Evolutionary conservation across 768 basidiomycete species (phyloP).

Genomic region (Pisolithus tinctorius): DNA sequence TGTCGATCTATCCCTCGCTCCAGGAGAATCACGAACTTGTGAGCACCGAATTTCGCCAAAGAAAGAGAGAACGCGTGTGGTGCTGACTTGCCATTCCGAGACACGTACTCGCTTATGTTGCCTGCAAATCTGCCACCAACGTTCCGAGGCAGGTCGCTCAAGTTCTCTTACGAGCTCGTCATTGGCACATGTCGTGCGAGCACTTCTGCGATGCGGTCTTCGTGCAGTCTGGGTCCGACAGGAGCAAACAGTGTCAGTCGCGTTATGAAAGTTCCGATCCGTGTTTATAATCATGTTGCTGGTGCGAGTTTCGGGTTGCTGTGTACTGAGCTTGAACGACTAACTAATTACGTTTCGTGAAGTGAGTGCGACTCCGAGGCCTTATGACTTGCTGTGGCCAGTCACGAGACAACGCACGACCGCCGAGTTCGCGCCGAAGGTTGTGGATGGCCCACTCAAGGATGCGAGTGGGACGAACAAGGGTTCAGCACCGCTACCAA

Average conservation of each 20-base stretch:
- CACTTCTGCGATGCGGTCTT: slow-evolving; percentile 20
- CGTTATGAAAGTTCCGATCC: slow-evolving; percentile 87
- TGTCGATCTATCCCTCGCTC: slow-evolving; percentile 73
- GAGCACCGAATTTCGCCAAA: slow-evolving; percentile 5
- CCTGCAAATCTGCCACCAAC: slow-evolving; percentile 86
- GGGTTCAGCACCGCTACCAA: background rate
- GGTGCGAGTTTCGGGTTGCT: slow-evolving; percentile 37
- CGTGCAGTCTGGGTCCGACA: slow-evolving; percentile 26
- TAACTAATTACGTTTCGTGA: background rate
- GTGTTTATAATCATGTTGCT: slow-evolving; percentile 82
- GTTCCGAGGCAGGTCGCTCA: slow-evolving; percentile 75
- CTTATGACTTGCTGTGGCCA: slow-evolving; percentile 86
- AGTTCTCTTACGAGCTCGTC: slow-evolving; percentile 86
- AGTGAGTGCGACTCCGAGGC: slow-evolving; percentile 50
- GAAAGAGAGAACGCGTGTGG: background rate
- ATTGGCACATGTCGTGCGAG: slow-evolving; percentile 77
- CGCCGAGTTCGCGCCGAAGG: slow-evolving; percentile 24
- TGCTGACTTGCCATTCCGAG: slow-evolving; percentile 34
- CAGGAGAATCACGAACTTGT: slow-evolving; percentile 87
- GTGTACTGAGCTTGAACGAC: background rate
- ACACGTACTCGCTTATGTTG: slow-evolving; percentile 69
- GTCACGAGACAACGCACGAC: slow-evolving; percentile 37
- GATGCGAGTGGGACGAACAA: background rate
- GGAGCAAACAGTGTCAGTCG: slow-evolving; percentile 53
- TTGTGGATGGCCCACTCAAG: slow-evolving; percentile 16